These are phyloP conservation scores for Besnoitia besnoiti DNA, from an alignment of 169 alveolate genomes.

Conservation along the genomic window DNA sequence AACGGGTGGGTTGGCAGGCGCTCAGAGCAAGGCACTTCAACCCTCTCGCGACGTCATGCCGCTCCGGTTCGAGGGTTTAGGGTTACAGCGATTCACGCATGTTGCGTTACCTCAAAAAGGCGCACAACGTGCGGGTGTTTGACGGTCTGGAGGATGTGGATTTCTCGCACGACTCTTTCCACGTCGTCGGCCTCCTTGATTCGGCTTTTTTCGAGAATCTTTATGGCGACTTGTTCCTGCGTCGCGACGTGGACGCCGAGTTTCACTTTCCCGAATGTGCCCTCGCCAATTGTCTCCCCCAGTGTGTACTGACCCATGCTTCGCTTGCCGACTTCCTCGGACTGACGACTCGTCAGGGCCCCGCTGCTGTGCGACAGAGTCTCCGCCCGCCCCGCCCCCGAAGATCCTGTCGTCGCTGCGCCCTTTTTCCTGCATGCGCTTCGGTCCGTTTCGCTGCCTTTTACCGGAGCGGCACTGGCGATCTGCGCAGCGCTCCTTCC, in stretches of 20 bases:
- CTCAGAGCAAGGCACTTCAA: no score
- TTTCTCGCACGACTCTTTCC: conserved; percentile 90
- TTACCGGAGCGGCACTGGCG: no score
- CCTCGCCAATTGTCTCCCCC: conserved; percentile 90
- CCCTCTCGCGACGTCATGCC: no score
- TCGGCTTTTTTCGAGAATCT: conserved; percentile 77
- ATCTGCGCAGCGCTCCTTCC: no score
- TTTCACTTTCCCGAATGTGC: conserved; percentile 93
- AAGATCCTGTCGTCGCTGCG: no score
- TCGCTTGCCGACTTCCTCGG: not conserved
- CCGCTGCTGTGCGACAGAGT: not conserved
- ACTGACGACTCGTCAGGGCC: not conserved
- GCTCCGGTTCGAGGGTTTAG: no score
- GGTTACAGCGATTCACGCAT: no score
- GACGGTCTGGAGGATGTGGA: conserved; percentile 81
- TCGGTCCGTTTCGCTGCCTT: no score
- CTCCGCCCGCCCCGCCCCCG: not conserved
- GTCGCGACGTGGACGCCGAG: conserved; percentile 90
- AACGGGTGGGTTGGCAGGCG: no score
- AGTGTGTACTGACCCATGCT: conserved; percentile 79
- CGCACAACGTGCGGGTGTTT: conserved; percentile 81
- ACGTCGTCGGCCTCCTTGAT: conserved; percentile 88
- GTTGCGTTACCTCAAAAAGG: conserved; percentile 77
- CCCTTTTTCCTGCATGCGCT: no score
- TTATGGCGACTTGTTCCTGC: conserved; percentile 77